Conservation (phyloP, 305 asterid genomes). For the Fraxinus xanthoxyloides region DNA sequence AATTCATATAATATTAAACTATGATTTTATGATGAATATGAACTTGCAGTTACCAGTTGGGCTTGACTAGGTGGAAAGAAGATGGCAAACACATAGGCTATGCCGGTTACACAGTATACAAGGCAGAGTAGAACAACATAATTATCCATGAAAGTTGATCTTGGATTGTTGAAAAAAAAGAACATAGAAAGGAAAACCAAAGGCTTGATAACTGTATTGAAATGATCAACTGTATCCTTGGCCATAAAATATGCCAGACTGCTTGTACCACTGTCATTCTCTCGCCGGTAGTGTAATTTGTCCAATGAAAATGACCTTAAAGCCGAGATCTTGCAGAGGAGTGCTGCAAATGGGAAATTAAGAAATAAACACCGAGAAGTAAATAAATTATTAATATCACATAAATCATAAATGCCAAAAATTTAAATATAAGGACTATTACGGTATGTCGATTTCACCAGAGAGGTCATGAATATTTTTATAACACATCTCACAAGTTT, state of each 20-base stretch:
- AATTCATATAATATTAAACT: background rate
- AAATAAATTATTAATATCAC: background rate
- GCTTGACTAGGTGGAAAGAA: constrained; percentile 78
- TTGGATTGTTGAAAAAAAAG: constrained; percentile 85
- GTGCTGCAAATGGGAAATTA: constrained; percentile 57
- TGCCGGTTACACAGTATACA: constrained; percentile 85
- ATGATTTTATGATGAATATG: background rate
- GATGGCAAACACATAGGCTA: constrained; percentile 88
- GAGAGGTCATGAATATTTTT: background rate
- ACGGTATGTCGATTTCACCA: background rate
- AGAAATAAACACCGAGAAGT: constrained; percentile 20
- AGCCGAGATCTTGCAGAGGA: constrained; percentile 85
- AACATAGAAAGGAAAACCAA: constrained; percentile 91
- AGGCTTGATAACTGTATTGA: constrained; percentile 82
- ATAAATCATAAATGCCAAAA: background rate
- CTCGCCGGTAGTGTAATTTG: constrained; percentile 76
- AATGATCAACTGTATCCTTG: constrained; percentile 85
- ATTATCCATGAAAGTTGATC: constrained; percentile 79
- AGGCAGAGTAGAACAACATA: constrained; percentile 72
- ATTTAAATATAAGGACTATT: background rate
- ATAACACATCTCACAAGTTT: background rate
- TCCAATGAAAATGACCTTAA: constrained; percentile 82
- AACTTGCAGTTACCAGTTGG: constrained; percentile 62
- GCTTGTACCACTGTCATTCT: constrained; percentile 85
- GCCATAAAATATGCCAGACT: constrained; percentile 90